phyloP scores from a whole-genome alignment of 345 rosid species.

The Gossypium rotundifolium region DNA sequence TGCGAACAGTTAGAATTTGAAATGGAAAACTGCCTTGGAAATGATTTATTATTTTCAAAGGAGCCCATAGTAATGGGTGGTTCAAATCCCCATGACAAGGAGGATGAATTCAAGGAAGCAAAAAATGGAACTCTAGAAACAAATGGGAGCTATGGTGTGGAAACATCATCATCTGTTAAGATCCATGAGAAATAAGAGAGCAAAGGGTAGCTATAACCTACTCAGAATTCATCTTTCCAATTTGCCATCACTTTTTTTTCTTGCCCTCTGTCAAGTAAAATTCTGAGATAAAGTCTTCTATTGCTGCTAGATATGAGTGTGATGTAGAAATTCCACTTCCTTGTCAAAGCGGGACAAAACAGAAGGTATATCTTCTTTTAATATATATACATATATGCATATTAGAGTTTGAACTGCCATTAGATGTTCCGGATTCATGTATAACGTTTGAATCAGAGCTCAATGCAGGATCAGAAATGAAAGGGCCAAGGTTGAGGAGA shows the following conservation, averaged over 20 bases:
- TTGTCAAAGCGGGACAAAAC: conserved; percentile 7
- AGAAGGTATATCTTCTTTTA: conserved; percentile 18
- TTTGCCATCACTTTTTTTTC: not conserved
- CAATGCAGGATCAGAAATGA: conserved; percentile 6
- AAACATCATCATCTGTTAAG: conserved; percentile 39
- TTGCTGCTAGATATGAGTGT: conserved; percentile 25
- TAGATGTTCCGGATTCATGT: not conserved
- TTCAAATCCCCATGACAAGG: conserved; percentile 20
- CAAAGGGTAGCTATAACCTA: conserved; percentile 33
- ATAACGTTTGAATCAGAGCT: not conserved
- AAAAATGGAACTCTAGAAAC: conserved; percentile 8
- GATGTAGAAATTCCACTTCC: conserved; percentile 21
- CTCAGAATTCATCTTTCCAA: not conserved
- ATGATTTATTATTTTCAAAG: conserved; percentile 15
- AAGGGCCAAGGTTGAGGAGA: conserved; percentile 17
- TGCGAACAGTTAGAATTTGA: conserved; percentile 16
- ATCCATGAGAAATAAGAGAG: conserved; percentile 29
- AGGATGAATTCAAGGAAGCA: conserved; percentile 20
- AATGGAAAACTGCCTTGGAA: conserved; percentile 5
- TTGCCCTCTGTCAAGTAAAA: not conserved
- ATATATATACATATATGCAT: not conserved
- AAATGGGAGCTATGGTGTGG: conserved; percentile 22
- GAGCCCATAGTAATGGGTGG: conserved; percentile 18
- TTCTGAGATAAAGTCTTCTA: not conserved
- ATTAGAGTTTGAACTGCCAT: not conserved